These are phyloP conservation scores for Penicillium capsulatum DNA, from an alignment of 2,329 filamentous ascomycete species.

Conservation along the genomic window DNA sequence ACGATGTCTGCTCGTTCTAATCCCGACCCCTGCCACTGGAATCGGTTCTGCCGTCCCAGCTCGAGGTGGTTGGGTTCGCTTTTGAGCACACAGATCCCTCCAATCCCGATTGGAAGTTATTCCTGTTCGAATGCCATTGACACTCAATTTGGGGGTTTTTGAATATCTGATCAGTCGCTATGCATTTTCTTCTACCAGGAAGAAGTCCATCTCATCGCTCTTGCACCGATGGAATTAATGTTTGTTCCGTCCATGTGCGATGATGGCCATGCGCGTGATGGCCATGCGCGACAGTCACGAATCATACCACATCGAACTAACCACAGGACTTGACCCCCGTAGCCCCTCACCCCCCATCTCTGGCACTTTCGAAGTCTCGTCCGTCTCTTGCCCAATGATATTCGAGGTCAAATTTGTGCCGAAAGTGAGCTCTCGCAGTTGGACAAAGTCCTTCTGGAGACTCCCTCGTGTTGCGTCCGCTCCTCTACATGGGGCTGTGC, in stretches of 20 bases:
- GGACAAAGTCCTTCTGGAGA: conserved; percentile 25
- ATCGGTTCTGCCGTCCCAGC: conserved; percentile 16
- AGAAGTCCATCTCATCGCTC: no score
- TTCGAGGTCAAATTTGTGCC: conserved; percentile 47
- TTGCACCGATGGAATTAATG: conserved; percentile 17
- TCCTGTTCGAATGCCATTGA: no score
- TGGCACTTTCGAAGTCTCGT: conserved; percentile 47
- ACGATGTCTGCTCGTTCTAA: conserved; percentile 42
- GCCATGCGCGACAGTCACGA: background rate
- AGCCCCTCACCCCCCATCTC: conserved; percentile 1
- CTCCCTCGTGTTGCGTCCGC: conserved; percentile 45
- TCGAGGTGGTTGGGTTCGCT: conserved; percentile 43
- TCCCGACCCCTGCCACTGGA: conserved; percentile 34
- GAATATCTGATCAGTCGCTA: no score
- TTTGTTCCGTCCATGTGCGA: background rate
- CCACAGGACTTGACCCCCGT: background rate
- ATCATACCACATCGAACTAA: background rate
- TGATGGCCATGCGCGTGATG: no score
- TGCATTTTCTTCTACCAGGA: no score
- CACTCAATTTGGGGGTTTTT: no score
- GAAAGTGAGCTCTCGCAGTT: conserved; percentile 32
- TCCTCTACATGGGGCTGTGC: conserved; percentile 35
- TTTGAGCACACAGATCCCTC: conserved; percentile 39
- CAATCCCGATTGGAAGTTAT: conserved; percentile 1
- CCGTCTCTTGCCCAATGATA: conserved; percentile 38